Percentiles rank a stretch among this genome's conserved stretches.
These are phyloP conservation scores for Barbarea vulgaris DNA, from an alignment of 345 rosid species.

Conservation along the genomic window DNA sequence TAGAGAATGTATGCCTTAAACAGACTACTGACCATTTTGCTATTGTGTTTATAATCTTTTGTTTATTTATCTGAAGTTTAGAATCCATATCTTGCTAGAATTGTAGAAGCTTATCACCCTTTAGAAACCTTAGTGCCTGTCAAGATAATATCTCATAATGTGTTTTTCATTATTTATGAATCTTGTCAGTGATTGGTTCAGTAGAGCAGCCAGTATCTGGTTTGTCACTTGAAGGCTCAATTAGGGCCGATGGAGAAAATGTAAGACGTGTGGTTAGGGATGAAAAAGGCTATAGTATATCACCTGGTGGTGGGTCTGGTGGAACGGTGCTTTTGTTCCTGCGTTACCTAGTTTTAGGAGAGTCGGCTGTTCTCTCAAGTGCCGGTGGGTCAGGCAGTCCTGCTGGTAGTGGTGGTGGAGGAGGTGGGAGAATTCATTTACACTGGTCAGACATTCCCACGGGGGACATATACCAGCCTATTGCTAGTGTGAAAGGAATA, in stretches of 20 bases:
- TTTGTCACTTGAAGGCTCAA: constrained; percentile 70
- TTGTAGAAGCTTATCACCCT: constrained; percentile 18
- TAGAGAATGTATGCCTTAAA: constrained; percentile 4
- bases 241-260: constrained; percentile 85
- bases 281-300: constrained; percentile 42
- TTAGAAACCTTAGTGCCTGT: constrained; percentile 12
- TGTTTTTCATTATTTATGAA: constrained; percentile 32
- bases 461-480: constrained; percentile 97
- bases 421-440: constrained; percentile 98
- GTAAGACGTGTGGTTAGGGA: constrained; percentile 34
- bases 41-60: background rate
- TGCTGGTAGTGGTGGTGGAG: constrained; percentile 83
- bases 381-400: constrained; percentile 81
- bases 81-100: background rate
- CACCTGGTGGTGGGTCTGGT: constrained; percentile 97
- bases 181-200: constrained; percentile 85
- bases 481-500: constrained; percentile 78
- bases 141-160: constrained; percentile 22
- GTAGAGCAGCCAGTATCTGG: constrained; percentile 81
- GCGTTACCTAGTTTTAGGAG: constrained; percentile 56
- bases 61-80: background rate
- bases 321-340: constrained; percentile 83
- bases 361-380: constrained; percentile 75
- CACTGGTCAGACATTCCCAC: constrained; percentile 96
- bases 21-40: constrained; percentile 11